Percentiles rank a stretch among this genome's conserved stretches.
phyloP scores from a whole-genome alignment of 305 asterid species.

The Solanum chacoense region DNA sequence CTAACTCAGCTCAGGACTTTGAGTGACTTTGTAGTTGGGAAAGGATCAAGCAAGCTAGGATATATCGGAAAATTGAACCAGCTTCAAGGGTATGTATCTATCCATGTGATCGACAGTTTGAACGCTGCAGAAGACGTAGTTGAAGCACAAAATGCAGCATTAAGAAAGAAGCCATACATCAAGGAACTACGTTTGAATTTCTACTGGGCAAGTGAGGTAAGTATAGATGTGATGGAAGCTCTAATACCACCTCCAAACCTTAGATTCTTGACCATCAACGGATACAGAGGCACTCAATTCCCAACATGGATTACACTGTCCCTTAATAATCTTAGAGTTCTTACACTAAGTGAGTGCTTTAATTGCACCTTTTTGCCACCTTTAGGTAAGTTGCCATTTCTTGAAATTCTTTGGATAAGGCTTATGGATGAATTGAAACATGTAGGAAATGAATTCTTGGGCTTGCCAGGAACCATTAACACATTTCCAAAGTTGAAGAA shows the following conservation, averaged over 20 bases:
- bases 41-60: neutral
- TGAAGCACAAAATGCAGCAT: slow-evolving; percentile 1
- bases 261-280: neutral
- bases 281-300: neutral
- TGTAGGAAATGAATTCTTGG: slow-evolving; percentile 8
- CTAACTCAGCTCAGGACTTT: slow-evolving; percentile 1
- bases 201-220: neutral
- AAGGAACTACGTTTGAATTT: neutral
- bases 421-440: neutral
- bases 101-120: neutral
- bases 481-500: slow-evolving; percentile 6
- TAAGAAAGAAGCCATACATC: neutral
- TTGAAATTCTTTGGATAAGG: slow-evolving; percentile 3
- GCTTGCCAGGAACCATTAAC: neutral
- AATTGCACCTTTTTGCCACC: slow-evolving; percentile 3
- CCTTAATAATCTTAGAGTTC: slow-evolving; percentile 4
- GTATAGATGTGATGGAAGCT: slow-evolving; percentile 1
- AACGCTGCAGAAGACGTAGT: neutral
- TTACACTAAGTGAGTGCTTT: neutral
- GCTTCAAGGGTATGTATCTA: neutral
- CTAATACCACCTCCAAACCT: slow-evolving; percentile 3
- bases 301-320: slow-evolving; percentile 1
- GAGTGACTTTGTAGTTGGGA: neutral
- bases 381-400: slow-evolving; percentile 3
- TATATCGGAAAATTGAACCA: neutral